Evolutionary conservation across 495 filamentous ascomycete species (phyloP), one percentile per base, ranked within the genome.

Genomic region (Xanthoparmelia taractica): DNA sequence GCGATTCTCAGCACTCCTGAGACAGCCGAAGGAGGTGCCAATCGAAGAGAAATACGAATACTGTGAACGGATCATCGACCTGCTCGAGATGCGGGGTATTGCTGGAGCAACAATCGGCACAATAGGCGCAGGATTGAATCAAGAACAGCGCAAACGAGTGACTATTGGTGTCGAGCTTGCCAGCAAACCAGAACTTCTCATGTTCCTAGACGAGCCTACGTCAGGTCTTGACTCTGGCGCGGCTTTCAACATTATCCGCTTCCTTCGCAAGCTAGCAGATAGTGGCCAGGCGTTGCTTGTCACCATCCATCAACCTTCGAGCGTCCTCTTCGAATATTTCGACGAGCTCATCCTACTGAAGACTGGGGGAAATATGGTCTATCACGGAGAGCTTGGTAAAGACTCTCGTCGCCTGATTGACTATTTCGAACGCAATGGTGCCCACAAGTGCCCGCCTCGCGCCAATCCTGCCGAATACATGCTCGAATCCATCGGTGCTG

Each of bases 201-300:
- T 96, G 13, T 96, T 96, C 75, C 74, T 96, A 18, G 92, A 96
- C 67, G 92, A 96, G 69, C 92, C 92, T 0, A 97, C 92, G 1
- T 89, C 86, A 17, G 92, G 92, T 57, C 80, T 97, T 8, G 92
- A 97, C 71, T 86, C 84, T 47, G 90, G 92, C 69, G 85, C 82
- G 61, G 88, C 92, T 5, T 96, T 90, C 78, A 92, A 92, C 65
- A 96, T 96, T 64, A 85, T 96, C 18, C 85, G 88, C 55, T 96
- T 96, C 79, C 74, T 96, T 58, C 86, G 86, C 57, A 96, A 95
- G 75, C 81, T 96, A 13, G 86, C 91, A 1, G 84, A 82, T 1
- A 85, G 86, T 45, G 92, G 92, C 2, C 91, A 96, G 68, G 91
- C 92, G 23, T 90, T 96, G 70, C 82, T 96, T 2, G 91, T 88